These are phyloP conservation scores for Trichoderma lentiforme DNA, from an alignment of 2,329 filamentous ascomycete genomes.

Conservation along the genomic window DNA sequence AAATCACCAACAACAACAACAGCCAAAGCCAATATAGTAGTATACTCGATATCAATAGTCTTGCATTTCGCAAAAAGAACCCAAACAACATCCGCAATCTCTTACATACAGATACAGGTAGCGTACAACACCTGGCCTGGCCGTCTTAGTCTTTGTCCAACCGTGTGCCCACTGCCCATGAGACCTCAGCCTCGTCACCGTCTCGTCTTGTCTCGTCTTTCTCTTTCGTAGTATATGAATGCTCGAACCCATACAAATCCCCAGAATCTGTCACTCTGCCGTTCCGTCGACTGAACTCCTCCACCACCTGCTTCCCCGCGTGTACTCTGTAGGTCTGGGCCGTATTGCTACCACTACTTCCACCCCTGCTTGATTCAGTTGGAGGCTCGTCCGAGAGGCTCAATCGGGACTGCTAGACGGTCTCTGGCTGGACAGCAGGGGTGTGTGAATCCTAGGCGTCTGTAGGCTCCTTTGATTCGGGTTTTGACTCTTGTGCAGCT, in stretches of 20 bases:
- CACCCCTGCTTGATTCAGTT: background rate
- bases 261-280: background rate
- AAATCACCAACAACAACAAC: background rate
- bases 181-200: background rate
- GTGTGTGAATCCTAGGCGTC: constrained; percentile 1
- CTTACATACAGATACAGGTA: constrained; percentile 17
- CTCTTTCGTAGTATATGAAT: background rate
- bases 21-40: background rate
- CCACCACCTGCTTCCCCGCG: background rate
- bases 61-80: background rate
- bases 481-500: constrained; percentile 19
- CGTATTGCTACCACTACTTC: background rate
- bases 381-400: background rate
- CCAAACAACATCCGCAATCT: background rate
- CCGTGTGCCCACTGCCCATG: background rate
- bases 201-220: background rate
- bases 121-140: constrained; percentile 4
- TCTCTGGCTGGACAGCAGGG: background rate
- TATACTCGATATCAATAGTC: background rate
- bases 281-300: background rate
- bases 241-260: background rate
- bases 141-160: background rate
- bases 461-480: background rate
- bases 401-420: no score
- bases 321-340: background rate